Percentiles rank a stretch among this genome's conserved stretches.
phyloP scores from a whole-genome alignment of 2,329 filamentous ascomycete species.

The Samsoniella hepiali region DNA sequence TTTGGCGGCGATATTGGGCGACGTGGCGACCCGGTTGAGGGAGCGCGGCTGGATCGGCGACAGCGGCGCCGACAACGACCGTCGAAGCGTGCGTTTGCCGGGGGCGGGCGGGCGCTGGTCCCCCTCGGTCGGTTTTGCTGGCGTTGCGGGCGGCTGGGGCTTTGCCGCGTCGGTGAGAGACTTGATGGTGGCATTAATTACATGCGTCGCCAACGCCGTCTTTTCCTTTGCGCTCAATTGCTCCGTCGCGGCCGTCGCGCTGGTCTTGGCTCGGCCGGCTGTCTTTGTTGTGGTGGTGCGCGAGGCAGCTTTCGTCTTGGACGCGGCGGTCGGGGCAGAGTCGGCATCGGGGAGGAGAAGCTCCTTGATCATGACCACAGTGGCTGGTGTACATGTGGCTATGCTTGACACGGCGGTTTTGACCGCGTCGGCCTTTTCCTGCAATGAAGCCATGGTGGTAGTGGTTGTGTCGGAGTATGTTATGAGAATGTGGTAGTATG shows the following conservation, averaged over 20 bases:
- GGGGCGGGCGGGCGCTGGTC: slow-evolving; percentile 31
- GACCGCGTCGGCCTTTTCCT: slow-evolving; percentile 46
- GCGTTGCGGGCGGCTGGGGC: slow-evolving; percentile 31
- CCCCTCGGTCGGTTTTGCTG: slow-evolving; percentile 34
- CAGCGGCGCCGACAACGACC: slow-evolving; percentile 57
- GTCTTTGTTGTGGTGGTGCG: slow-evolving; percentile 32
- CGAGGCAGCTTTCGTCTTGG: slow-evolving; percentile 28
- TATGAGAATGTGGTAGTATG: slow-evolving; percentile 26
- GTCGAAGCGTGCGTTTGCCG: slow-evolving; percentile 43
- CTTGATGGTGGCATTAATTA: slow-evolving; percentile 69
- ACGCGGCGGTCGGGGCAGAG: slow-evolving; percentile 19
- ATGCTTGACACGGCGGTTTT: slow-evolving; percentile 53
- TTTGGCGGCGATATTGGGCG: slow-evolving; percentile 38
- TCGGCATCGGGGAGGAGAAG: slow-evolving; percentile 39
- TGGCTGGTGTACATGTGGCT: slow-evolving; percentile 51
- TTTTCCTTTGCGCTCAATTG: slow-evolving; percentile 47
- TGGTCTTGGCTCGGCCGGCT: slow-evolving; percentile 24
- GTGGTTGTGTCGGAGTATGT: slow-evolving; percentile 23
- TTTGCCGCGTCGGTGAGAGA: slow-evolving; percentile 65
- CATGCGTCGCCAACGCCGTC: slow-evolving; percentile 66
- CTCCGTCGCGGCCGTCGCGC: slow-evolving; percentile 24
- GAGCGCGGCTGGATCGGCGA: slow-evolving; percentile 60
- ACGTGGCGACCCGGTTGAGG: slow-evolving; percentile 58
- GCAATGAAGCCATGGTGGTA: slow-evolving; percentile 42
- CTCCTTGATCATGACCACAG: slow-evolving; percentile 46